Conservation (phyloP, 768 basidiomycete species). For the Naganishia randhawae region DNA sequence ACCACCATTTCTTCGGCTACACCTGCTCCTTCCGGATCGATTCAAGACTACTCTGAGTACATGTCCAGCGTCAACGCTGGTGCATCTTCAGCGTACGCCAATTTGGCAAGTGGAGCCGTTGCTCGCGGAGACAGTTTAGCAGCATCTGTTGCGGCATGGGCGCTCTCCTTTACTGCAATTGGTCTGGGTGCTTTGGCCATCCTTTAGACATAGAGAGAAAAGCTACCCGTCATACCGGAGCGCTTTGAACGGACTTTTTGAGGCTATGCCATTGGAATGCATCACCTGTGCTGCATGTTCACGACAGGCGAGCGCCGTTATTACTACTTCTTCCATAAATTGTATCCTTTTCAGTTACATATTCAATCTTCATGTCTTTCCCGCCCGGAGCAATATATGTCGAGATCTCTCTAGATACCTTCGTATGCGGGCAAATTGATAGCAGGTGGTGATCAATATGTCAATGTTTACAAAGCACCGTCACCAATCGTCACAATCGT, state of each 20-base stretch:
- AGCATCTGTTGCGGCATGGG: slow-evolving; percentile 2
- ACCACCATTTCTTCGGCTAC: slow-evolving; percentile 18
- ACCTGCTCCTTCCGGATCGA: slow-evolving; percentile 20
- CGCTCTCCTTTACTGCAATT: slow-evolving; percentile 9
- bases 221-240: too few relatives aligned
- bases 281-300: background rate
- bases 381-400: background rate
- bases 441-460: too few relatives aligned
- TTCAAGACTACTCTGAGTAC: slow-evolving; percentile 22
- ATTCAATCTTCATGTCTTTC: background rate
- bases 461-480: too few relatives aligned
- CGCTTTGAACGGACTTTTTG: background rate
- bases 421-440: too few relatives aligned
- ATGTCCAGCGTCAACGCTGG: slow-evolving; percentile 17
- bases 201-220: background rate
- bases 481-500: too few relatives aligned
- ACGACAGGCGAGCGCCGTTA: background rate
- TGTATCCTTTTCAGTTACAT: slow-evolving; percentile 6
- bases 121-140: background rate
- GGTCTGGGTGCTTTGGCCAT: slow-evolving; percentile 18
- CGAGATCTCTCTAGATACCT: too few relatives aligned
- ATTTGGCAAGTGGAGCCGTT: background rate
- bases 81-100: background rate
- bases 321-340: background rate
- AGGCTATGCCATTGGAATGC: background rate